Evolutionary conservation across 169 alveolate species (phyloP), one percentile per base, ranked within the genome.

Genomic region (Fabrea salina): DNA sequence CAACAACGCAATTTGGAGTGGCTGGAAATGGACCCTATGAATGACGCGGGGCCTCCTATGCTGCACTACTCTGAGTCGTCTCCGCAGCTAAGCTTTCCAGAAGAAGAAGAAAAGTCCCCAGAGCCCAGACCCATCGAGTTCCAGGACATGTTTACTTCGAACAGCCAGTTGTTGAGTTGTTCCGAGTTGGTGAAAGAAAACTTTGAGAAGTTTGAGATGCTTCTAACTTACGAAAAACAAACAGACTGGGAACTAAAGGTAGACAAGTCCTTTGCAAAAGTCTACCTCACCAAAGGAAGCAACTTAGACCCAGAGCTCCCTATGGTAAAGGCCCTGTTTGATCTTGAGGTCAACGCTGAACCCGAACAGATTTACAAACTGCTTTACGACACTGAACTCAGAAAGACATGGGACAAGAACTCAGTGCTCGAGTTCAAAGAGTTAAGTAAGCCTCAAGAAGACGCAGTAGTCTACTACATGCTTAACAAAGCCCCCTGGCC

Each of bases 401-500:
- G 78, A n/a, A 68, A 37, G 78, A 19, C 0, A 43, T 68, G 78
- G 61, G 78, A 68, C 4, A 56, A 56, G 27, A 7, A n/a, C 44
- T 16, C 35, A n/a, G 66, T 68, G 19, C 44, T 11, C 13, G 66
- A 68, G 35, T 47, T 43, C 4, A n/a, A n/a, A 7, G 61, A 68
- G 25, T 25, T 68, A 25, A 11, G n/a, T 19, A 30, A 43, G n/a
- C 53, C 7, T 5, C 7, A 22, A 25, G 6, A 68, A 32, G 78
- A 68, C 44, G 78, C 30, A n/a, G 57, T 40, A 8, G 57, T 8
- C 8, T 68, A 68, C 30, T 68, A 68, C 4, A 68, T 68, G 78
- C 32, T 16, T 7, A 68, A 68, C 35, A 40, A 68, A 43, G 78
- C 78, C n/a, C 78, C 78, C 64, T 68, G 78, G 61, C 78, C 78